A percentile compares a stretch with the other conserved stretches of the same genome.
Evolutionary conservation across 345 rosid genomes (phyloP).

Genomic region (Clarkia xantiana): DNA sequence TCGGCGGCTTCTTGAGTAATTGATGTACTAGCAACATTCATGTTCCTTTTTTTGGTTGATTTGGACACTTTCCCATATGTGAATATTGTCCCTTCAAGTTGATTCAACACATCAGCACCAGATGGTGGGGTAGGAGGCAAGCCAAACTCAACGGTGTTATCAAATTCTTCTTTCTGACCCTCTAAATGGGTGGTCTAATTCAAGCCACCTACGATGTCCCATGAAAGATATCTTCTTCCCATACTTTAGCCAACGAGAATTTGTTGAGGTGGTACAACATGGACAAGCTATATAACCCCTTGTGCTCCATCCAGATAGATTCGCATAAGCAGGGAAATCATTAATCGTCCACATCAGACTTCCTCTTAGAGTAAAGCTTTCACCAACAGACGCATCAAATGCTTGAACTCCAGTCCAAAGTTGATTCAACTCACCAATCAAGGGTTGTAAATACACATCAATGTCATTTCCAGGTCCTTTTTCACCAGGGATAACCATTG

Average conservation of each 20-base stretch:
- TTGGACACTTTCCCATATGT: neutral
- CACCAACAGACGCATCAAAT: neutral
- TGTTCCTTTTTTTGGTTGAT: neutral
- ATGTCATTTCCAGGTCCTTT: too few relatives aligned
- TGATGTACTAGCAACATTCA: too few relatives aligned
- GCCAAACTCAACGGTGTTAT: neutral
- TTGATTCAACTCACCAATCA: neutral
- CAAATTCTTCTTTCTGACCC: neutral
- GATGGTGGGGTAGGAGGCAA: neutral
- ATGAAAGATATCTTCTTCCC: neutral
- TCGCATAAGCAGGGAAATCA: neutral
- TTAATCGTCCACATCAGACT: neutral
- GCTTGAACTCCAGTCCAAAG: neutral
- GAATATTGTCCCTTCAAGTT: neutral
- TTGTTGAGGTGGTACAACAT: neutral
- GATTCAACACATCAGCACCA: neutral
- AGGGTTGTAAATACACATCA: neutral
- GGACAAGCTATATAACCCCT: neutral
- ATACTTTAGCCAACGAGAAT: neutral
- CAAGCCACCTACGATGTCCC: neutral
- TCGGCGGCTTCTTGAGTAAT: too few relatives aligned
- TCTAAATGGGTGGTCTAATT: neutral
- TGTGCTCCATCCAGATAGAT: neutral
- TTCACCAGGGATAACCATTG: too few relatives aligned
- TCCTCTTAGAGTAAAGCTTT: neutral